These are phyloP conservation scores for Microbotryum silenes-acaulis DNA, from an alignment of 1,284 basidiomycete species.

Conservation along the genomic window DNA sequence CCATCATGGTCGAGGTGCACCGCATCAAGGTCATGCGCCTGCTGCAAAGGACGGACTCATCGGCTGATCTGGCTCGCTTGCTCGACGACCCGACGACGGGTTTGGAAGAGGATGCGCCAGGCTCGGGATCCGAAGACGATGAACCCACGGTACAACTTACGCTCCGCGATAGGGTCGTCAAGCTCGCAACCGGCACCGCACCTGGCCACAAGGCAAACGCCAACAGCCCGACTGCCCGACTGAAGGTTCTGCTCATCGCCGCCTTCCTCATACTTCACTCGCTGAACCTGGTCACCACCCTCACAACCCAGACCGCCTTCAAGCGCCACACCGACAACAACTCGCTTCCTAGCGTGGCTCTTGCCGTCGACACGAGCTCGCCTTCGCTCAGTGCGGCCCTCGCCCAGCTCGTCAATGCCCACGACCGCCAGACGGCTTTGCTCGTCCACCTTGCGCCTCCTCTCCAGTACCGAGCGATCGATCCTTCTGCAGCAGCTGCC, in stretches of 20 bases:
- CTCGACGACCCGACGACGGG: conserved; percentile 34
- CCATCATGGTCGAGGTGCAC: conserved; percentile 87
- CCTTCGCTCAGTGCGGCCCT: conserved; percentile 57
- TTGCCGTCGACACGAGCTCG: conserved; percentile 40
- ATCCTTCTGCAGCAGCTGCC: conserved; percentile 37
- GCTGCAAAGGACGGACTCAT: conserved; percentile 37
- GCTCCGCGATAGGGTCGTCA: conserved; percentile 26
- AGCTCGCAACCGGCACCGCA: conserved; percentile 30
- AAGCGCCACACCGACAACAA: conserved; percentile 46
- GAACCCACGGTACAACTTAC: conserved; percentile 12
- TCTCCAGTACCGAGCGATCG: conserved; percentile 41
- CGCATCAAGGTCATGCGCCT: conserved; percentile 54
- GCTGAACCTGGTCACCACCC: conserved; percentile 86
- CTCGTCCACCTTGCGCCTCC: conserved; percentile 38
- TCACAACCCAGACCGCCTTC: conserved; percentile 64
- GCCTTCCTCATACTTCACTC: conserved; percentile 83
- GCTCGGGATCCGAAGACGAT: conserved; percentile 28
- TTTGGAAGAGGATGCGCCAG: conserved; percentile 29
- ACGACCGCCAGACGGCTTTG: conserved; percentile 36
- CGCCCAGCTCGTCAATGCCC: conserved; percentile 49
- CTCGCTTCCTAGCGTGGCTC: conserved; percentile 11
- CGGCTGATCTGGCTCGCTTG: conserved; percentile 32
- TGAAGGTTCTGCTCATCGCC: conserved; percentile 84
- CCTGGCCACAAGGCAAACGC: conserved; percentile 43
- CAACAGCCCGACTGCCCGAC: conserved; percentile 71